Conservation (phyloP, 2,329 filamentous ascomycete genomes). For the Pseudopithomyces chartarum region DNA sequence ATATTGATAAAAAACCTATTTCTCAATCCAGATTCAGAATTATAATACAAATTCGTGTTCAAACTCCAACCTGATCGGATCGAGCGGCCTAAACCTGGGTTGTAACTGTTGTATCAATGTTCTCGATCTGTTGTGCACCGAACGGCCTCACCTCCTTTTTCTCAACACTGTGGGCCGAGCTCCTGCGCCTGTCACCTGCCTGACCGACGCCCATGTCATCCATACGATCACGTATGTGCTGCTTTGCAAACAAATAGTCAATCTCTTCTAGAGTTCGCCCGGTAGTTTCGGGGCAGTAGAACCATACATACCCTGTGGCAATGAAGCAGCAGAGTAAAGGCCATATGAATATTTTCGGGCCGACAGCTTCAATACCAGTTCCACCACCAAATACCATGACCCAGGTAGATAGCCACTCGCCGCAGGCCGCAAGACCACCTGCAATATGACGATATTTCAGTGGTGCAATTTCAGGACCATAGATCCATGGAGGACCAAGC, state of each 20-base stretch:
- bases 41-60: too few relatives aligned
- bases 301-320: slow-evolving; percentile 24
- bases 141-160: background rate
- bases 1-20: too few relatives aligned
- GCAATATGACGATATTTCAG: slow-evolving; percentile 45
- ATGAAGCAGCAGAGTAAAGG: slow-evolving; percentile 38
- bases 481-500: slow-evolving; percentile 42
- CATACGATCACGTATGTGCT: slow-evolving; percentile 2
- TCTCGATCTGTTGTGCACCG: background rate
- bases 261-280: slow-evolving; percentile 11
- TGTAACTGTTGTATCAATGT: background rate
- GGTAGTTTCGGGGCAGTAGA: slow-evolving; percentile 9
- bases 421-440: slow-evolving; percentile 41
- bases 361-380: slow-evolving; percentile 40
- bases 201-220: background rate
- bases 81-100: background rate
- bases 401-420: slow-evolving; percentile 46
- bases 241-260: slow-evolving; percentile 9
- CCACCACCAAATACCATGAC: slow-evolving; percentile 44
- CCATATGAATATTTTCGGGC: slow-evolving; percentile 48
- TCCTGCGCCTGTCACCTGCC: background rate
- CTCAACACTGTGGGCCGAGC: background rate
- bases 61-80: too few relatives aligned
- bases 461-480: slow-evolving; percentile 44
- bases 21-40: too few relatives aligned